phyloP scores from a whole-genome alignment of 768 basidiomycete genomes.

The Udeniomyces megalosporus region DNA sequence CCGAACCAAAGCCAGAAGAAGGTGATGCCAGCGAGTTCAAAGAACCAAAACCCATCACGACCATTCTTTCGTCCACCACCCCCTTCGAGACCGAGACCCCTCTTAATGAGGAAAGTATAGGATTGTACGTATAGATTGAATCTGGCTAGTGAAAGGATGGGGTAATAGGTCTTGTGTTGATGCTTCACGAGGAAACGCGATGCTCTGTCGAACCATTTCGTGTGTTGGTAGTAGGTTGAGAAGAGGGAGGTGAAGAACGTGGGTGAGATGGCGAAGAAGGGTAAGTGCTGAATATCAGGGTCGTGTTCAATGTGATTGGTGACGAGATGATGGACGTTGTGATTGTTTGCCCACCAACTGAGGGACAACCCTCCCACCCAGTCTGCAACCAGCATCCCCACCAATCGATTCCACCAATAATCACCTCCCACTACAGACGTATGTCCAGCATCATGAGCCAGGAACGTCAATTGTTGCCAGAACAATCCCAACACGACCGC shows the following conservation, averaged over 20 bases:
- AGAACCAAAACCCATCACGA: constrained; percentile 44
- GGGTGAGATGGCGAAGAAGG: constrained; percentile 86
- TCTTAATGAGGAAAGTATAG: constrained; percentile 52
- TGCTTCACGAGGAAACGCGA: constrained; percentile 48
- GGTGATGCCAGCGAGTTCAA: constrained; percentile 55
- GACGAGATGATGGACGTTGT: constrained; percentile 91
- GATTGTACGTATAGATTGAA: constrained; percentile 90
- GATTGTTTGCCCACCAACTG: constrained; percentile 91
- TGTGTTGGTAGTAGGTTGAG: constrained; percentile 87
- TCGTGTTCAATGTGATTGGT: constrained; percentile 63
- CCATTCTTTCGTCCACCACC: not conserved
- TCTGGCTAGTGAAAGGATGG: constrained; percentile 73
- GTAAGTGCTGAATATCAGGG: constrained; percentile 45
- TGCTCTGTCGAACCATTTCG: constrained; percentile 60
- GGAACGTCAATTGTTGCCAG: constrained; percentile 53
- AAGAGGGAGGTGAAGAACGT: constrained; percentile 70
- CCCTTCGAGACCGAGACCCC: constrained; percentile 35
- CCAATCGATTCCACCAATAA: constrained; percentile 61
- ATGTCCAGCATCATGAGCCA: constrained; percentile 88
- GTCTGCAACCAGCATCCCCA: constrained; percentile 60
- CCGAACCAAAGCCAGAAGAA: constrained; percentile 86
- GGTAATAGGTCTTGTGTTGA: constrained; percentile 86
- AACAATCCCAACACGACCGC: constrained; percentile 69
- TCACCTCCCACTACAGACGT: constrained; percentile 57
- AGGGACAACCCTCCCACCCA: constrained; percentile 84